Evolutionary conservation across 2,329 filamentous ascomycete species (phyloP), one percentile per base, ranked within the genome.

Genomic region (Myriosclerotinia scirpicola): DNA sequence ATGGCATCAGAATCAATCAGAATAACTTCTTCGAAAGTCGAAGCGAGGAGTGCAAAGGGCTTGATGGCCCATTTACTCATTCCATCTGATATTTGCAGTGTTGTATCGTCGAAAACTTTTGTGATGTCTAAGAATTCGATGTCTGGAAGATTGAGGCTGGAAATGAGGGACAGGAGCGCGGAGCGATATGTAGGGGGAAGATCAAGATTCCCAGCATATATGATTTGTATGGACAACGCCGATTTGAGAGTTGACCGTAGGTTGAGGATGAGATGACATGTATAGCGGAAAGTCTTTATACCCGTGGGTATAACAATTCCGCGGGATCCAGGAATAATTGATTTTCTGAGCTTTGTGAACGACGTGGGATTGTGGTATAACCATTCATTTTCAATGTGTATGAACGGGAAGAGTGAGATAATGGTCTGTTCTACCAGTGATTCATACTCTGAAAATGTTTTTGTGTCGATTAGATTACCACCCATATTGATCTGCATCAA

Each of bases 1-100:
- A 81, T 77, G 0, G 76, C 74, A 53, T 80, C 79, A 36, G 79
- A 75, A 36, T 81, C 79, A 2, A 80, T 69, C 1, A 80, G 69
- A 15, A 80, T 75, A 4, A 79, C 78, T 36, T 80, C 70, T 17
- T 78, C 75, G 63, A 77, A 80, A 0, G 65, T 69, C 12, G 76
- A 77, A 1, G 76, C 78, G 14, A 81, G 70, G 0, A 74, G 74
- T 8, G 79, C 79, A 26, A 81, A 81, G 3, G 78, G 72, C 55
- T 81, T 81, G 59, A 80, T 77, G 17, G 79, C 79, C 78, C 79
- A 80, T 20, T 44, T 58, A 17, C 54, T 30, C 38, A 12, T 44
- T 38, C 50, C 38, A 52, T 65, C 40, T 14, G 48, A 59, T 12
- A 65, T 6, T 6, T 61, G 44, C 20, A 63, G 46, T 22, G 64